Evolutionary conservation across 176 grass and related monocot species (phyloP).

Genomic region (Poa pratensis): DNA sequence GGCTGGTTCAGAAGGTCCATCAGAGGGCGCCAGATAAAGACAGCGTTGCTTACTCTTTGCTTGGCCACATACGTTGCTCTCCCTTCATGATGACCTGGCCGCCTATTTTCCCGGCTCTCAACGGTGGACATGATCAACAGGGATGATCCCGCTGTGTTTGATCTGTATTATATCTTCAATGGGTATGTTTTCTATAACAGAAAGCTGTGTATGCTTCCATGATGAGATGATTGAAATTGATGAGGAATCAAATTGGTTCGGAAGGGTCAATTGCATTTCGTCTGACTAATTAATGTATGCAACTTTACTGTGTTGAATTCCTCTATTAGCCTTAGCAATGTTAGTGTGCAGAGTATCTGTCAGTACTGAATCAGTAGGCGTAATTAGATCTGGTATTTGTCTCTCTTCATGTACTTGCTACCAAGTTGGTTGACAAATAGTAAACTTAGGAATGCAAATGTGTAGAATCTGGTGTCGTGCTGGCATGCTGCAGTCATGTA

Average conservation of each 20-base stretch:
- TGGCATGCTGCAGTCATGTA: neutral
- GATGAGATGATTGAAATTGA: neutral
- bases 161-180: neutral
- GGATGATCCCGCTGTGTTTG: neutral
- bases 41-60: neutral
- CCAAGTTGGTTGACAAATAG: neutral
- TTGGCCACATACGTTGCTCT: neutral
- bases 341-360: neutral
- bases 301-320: neutral
- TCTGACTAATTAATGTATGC: neutral
- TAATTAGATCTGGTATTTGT: neutral
- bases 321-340: neutral
- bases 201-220: neutral
- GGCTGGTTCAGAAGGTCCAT: neutral
- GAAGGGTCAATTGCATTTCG: neutral
- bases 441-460: neutral
- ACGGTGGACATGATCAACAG: neutral
- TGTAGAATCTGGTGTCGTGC: neutral
- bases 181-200: neutral
- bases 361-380: neutral
- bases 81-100: slow-evolving; percentile 23
- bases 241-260: neutral
- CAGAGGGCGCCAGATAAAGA: neutral
- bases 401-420: neutral
- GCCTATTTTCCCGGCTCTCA: slow-evolving; percentile 2